Conservation (phyloP, 2,329 filamentous ascomycete genomes). For the Aureobasidium sp. region DNA sequence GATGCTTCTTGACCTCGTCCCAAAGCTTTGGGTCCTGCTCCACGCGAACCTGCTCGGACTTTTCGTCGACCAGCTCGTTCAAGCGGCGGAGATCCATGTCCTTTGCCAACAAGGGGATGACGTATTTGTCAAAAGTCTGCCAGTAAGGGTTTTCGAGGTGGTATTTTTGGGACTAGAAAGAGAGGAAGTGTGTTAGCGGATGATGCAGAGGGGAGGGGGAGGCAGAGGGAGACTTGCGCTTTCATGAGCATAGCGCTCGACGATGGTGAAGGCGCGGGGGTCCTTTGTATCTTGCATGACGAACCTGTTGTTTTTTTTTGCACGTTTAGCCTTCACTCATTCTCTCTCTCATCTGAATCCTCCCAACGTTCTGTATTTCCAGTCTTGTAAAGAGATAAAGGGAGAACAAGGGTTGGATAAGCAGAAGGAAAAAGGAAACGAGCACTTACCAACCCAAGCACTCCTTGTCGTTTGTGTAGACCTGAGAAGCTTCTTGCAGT, state of each 20-base stretch:
- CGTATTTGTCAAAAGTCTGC: slow-evolving; percentile 69
- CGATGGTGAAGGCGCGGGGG: slow-evolving; percentile 62
- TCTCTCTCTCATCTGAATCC: too few species aligned
- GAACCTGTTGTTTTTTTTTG: too few species aligned
- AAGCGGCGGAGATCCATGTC: slow-evolving; percentile 62
- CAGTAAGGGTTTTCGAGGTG: slow-evolving; percentile 58
- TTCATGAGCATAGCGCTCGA: slow-evolving; percentile 64
- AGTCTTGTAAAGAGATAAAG: too few species aligned
- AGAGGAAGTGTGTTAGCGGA: not conserved
- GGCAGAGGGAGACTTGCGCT: slow-evolving; percentile 36
- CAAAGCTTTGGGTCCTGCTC: slow-evolving; percentile 27
- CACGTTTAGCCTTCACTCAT: too few species aligned
- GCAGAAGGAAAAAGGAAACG: not conserved
- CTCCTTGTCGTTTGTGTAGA: slow-evolving; percentile 66
- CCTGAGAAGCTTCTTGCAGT: slow-evolving; percentile 63
- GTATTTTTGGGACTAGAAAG: slow-evolving; percentile 30
- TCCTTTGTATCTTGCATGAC: slow-evolving; percentile 69
- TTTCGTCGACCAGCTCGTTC: slow-evolving; percentile 53
- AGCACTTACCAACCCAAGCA: slow-evolving; percentile 34
- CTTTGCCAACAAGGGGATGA: slow-evolving; percentile 57
- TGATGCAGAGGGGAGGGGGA: slow-evolving; percentile 18
- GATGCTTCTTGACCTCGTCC: slow-evolving; percentile 29
- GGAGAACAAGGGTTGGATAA: too few species aligned
- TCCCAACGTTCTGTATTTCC: too few species aligned
- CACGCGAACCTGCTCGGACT: slow-evolving; percentile 33